Percentiles rank a stretch among this genome's conserved stretches.
Evolutionary conservation across 2,329 filamentous ascomycete species (phyloP).

Genomic region (Diaporthe citriasiana): DNA sequence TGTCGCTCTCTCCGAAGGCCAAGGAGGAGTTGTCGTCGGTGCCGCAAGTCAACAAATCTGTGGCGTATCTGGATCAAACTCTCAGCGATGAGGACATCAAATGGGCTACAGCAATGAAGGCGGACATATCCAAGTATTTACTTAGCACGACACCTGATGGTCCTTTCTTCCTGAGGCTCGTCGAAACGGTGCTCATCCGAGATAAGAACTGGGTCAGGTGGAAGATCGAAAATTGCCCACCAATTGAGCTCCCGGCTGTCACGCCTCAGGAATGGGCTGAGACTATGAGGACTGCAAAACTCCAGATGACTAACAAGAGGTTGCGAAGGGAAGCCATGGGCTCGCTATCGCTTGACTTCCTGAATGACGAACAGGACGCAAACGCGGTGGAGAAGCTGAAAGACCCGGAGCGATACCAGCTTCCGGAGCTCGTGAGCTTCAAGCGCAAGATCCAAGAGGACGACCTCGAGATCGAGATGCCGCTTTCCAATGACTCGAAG

Average conservation of each 20-base stretch:
- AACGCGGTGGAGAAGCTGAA: slow-evolving; percentile 79
- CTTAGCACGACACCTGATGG: slow-evolving; percentile 81
- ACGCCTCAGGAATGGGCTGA: slow-evolving; percentile 77
- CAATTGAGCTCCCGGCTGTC: slow-evolving; percentile 83
- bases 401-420: slow-evolving; percentile 71
- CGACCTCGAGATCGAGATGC: slow-evolving; percentile 89
- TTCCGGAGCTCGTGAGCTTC: slow-evolving; percentile 80
- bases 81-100: slow-evolving; percentile 88
- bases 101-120: slow-evolving; percentile 87
- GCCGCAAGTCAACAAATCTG: slow-evolving; percentile 81
- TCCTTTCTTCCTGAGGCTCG: slow-evolving; percentile 95
- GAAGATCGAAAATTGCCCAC: slow-evolving; percentile 95
- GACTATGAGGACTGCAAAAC: slow-evolving; percentile 76
- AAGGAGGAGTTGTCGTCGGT: slow-evolving; percentile 83
- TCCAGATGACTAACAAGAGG: slow-evolving; percentile 78
- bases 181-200: slow-evolving; percentile 93
- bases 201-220: slow-evolving; percentile 99
- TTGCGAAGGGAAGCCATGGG: slow-evolving; percentile 78
- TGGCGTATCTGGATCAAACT: slow-evolving; percentile 82
- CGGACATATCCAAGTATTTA: slow-evolving; percentile 85
- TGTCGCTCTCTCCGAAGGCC: slow-evolving; percentile 87
- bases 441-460: slow-evolving; percentile 81
- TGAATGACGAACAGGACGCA: slow-evolving; percentile 73
- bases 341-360: slow-evolving; percentile 82
- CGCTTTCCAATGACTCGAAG: slow-evolving; percentile 72